Evolutionary conservation across 495 filamentous ascomycete genomes (phyloP).

Genomic region (Tuber indicum): DNA sequence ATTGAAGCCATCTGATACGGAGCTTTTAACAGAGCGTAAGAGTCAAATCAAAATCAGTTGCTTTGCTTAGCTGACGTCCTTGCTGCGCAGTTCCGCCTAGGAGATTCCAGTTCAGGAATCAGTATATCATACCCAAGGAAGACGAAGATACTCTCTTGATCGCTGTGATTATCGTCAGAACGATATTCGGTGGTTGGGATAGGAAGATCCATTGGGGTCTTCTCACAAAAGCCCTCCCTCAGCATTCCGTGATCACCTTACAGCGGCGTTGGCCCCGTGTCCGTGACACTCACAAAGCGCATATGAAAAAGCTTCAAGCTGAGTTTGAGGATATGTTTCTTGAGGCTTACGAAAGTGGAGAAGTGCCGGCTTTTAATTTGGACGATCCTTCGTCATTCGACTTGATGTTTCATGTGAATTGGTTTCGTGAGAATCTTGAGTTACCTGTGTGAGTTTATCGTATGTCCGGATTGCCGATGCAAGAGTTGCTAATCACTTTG

Average conservation of each 20-base stretch:
- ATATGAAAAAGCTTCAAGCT: constrained; percentile 62
- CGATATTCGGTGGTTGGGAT: constrained; percentile 66
- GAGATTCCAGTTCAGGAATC: constrained; percentile 37
- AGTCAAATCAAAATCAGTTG: neutral
- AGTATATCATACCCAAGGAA: constrained; percentile 40
- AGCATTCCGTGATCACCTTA: constrained; percentile 53
- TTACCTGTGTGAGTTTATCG: constrained; percentile 42
- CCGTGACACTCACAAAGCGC: constrained; percentile 53
- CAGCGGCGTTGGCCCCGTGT: constrained; percentile 56
- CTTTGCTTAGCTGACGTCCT: neutral
- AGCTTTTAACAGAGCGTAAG: constrained; percentile 33
- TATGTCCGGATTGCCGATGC: constrained; percentile 37
- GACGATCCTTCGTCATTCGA: constrained; percentile 65
- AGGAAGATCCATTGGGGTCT: constrained; percentile 67
- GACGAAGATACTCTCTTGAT: constrained; percentile 52
- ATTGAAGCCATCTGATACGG: constrained; percentile 29
- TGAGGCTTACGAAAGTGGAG: constrained; percentile 62
- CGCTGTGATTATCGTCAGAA: constrained; percentile 66
- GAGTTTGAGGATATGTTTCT: constrained; percentile 73
- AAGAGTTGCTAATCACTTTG: constrained; percentile 6
- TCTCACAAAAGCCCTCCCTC: constrained; percentile 59
- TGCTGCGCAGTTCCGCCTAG: constrained; percentile 26
- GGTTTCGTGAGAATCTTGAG: constrained; percentile 55
- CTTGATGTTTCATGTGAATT: constrained; percentile 67
- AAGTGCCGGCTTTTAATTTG: constrained; percentile 66